A percentile compares a stretch with the other conserved stretches of the same genome.
These are phyloP conservation scores for Gossypium thurberi DNA, from an alignment of 345 rosid genomes.

Conservation along the genomic window DNA sequence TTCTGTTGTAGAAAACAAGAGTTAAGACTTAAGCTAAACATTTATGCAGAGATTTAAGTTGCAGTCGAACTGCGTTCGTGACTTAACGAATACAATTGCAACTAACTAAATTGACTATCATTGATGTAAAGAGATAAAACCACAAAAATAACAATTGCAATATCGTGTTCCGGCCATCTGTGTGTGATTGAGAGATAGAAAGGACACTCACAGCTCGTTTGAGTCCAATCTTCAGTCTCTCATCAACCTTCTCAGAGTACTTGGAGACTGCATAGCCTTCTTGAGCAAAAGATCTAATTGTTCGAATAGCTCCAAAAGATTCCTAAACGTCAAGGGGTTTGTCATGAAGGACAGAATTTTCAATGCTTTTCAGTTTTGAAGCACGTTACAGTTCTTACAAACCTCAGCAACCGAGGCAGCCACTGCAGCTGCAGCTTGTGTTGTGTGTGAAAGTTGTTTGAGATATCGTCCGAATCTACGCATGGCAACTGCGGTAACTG, in stretches of 20 bases:
- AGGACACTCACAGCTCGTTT: slow-evolving; percentile 67
- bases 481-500: slow-evolving; percentile 61
- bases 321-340: slow-evolving; percentile 40
- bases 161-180: background rate
- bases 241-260: slow-evolving; percentile 79
- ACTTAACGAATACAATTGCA: no score
- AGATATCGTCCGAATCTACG: slow-evolving; percentile 68
- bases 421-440: slow-evolving; percentile 94
- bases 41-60: background rate
- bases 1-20: slow-evolving; percentile 29
- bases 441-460: slow-evolving; percentile 81
- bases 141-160: background rate
- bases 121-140: no score
- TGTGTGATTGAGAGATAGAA: background rate
- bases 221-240: slow-evolving; percentile 75
- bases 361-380: background rate
- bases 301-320: slow-evolving; percentile 90
- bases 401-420: slow-evolving; percentile 99
- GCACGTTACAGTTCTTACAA: background rate
- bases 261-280: slow-evolving; percentile 56
- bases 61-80: background rate
- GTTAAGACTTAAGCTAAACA: background rate
- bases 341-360: background rate
- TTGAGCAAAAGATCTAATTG: slow-evolving; percentile 91
- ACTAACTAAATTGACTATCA: background rate